Conservation (phyloP, 164 flowering plant species). For the Aristolochia contorta region DNA sequence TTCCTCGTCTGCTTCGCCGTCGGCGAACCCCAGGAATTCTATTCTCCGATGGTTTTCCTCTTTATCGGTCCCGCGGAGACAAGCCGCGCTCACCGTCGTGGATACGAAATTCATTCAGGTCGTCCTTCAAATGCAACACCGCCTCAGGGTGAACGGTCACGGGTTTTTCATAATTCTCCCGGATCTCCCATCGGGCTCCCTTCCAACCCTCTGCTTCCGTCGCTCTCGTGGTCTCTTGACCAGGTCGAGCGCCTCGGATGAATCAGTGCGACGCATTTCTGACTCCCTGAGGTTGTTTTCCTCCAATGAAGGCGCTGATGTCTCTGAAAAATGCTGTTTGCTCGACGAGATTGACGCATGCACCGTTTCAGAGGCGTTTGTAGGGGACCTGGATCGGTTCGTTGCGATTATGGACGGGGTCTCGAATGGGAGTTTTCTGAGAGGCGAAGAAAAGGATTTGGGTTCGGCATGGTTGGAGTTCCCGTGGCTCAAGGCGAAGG, state of each 20-base stretch:
- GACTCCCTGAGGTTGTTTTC: slow-evolving; percentile 39
- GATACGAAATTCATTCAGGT: slow-evolving; percentile 40
- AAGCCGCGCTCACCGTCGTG: slow-evolving; percentile 49
- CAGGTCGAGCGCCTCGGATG: slow-evolving; percentile 24
- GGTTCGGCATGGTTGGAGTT: slow-evolving; percentile 68
- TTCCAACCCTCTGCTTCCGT: slow-evolving; percentile 60
- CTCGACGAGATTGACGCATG: slow-evolving; percentile 36
- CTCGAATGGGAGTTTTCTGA: slow-evolving; percentile 59
- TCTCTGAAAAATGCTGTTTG: slow-evolving; percentile 19
- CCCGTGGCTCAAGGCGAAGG: slow-evolving; percentile 74
- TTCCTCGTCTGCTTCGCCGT: slow-evolving; percentile 10
- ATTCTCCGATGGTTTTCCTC: slow-evolving; percentile 83
- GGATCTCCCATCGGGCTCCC: slow-evolving; percentile 47
- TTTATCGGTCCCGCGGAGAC: slow-evolving; percentile 61
- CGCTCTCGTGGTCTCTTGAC: slow-evolving; percentile 59
- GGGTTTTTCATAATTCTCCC: slow-evolving; percentile 64
- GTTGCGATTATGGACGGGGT: slow-evolving; percentile 58
- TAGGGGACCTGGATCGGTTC: slow-evolving; percentile 49
- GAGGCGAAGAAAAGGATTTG: slow-evolving; percentile 46
- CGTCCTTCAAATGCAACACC: slow-evolving; percentile 50
- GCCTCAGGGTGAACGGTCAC: slow-evolving; percentile 30
- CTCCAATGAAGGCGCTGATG: slow-evolving; percentile 45
- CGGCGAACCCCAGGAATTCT: slow-evolving; percentile 39
- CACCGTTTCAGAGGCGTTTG: slow-evolving; percentile 54
- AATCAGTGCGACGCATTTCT: slow-evolving; percentile 8